phyloP scores from a whole-genome alignment of 2,329 filamentous ascomycete species.

The Sarocladiaceae sp. region DNA sequence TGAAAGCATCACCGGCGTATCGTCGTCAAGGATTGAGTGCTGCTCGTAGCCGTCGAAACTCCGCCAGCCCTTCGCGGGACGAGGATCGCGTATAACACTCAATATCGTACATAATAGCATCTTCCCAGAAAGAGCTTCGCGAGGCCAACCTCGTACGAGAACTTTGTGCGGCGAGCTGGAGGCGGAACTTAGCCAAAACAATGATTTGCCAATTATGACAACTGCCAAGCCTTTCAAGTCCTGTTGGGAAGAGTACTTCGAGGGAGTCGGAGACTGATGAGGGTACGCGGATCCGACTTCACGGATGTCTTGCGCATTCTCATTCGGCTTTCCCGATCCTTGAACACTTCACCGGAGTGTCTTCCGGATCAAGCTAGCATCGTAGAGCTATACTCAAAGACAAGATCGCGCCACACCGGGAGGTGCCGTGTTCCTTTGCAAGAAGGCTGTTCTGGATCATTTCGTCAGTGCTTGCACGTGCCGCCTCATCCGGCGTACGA shows the following conservation, averaged over 20 bases:
- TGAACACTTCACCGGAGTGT: neutral
- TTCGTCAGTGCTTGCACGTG: neutral
- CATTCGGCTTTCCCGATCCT: neutral
- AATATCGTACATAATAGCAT: neutral
- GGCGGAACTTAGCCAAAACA: neutral
- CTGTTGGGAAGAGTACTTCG: too few relatives aligned
- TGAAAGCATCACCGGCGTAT: too few relatives aligned
- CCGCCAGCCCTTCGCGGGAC: too few relatives aligned
- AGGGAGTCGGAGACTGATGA: too few relatives aligned
- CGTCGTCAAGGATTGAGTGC: too few relatives aligned
- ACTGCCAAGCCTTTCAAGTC: too few relatives aligned
- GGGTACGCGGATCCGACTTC: neutral
- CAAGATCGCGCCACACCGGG: neutral
- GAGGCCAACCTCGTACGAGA: neutral
- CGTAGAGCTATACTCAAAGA: too few relatives aligned
- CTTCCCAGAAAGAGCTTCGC: neutral
- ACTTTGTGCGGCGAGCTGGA: neutral
- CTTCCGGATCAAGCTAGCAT: neutral
- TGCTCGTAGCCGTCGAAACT: too few relatives aligned
- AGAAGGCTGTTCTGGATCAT: neutral
- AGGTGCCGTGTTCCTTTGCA: neutral
- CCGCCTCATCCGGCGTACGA: neutral
- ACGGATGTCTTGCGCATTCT: neutral
- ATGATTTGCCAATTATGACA: slow-evolving; percentile 1
- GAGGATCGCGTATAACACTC: neutral